Conservation (phyloP, 164 flowering plant species). For the Houttuynia cordata region DNA sequence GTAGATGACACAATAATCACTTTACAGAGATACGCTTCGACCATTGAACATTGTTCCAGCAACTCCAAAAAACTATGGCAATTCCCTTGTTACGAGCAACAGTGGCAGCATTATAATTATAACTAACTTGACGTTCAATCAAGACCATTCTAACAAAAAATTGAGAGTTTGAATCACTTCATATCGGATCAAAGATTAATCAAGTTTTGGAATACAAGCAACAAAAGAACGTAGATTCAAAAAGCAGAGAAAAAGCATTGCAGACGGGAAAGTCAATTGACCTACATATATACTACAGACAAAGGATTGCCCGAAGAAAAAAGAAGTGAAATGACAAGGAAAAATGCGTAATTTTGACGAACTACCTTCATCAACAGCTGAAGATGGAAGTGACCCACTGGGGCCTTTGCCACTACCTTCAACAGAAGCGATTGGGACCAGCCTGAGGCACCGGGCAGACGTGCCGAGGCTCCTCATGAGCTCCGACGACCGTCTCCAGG, state of each 20-base stretch:
- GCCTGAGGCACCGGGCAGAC: conserved; percentile 25
- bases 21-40: too few relatives aligned
- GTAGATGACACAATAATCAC: too few relatives aligned
- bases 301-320: neutral
- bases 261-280: too few relatives aligned
- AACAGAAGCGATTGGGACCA: conserved; percentile 22
- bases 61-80: too few relatives aligned
- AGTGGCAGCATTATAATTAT: too few relatives aligned
- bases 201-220: neutral
- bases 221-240: neutral
- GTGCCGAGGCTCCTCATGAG: conserved; percentile 8
- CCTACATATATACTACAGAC: too few relatives aligned
- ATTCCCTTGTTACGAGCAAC: too few relatives aligned
- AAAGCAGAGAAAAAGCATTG: neutral
- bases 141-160: neutral
- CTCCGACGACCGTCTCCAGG: conserved; percentile 6
- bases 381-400: conserved; percentile 27
- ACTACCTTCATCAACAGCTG: conserved; percentile 38
- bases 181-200: neutral
- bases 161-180: neutral
- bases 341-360: neutral
- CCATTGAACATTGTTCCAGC: too few relatives aligned
- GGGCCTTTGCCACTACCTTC: conserved; percentile 29
- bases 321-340: neutral
- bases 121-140: neutral